These are phyloP conservation scores for Globisporangium acanthophoron DNA, from an alignment of 352 stramenopile genomes.

Conservation along the genomic window DNA sequence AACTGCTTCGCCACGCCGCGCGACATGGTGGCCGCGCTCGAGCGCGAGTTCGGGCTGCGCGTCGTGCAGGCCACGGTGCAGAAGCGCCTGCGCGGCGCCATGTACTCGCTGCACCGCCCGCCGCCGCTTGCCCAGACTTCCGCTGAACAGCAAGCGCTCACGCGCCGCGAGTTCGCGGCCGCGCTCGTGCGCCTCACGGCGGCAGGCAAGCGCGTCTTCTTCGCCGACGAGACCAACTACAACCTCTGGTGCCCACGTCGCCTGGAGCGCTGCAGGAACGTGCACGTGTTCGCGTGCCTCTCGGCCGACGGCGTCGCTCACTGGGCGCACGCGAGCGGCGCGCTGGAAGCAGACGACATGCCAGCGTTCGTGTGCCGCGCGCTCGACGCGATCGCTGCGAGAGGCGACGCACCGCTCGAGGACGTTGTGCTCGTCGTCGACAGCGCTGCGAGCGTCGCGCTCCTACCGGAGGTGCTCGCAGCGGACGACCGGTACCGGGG, in stretches of 20 bases:
- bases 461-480: neutral
- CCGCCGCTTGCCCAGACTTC: neutral
- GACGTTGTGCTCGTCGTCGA: constrained; percentile 13
- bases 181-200: neutral
- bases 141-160: constrained; percentile 6
- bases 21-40: constrained; percentile 13
- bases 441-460: constrained; percentile 4
- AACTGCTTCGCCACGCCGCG: constrained; percentile 17
- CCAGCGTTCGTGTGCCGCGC: constrained; percentile 9
- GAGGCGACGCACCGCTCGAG: neutral
- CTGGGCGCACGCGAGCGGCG: constrained; percentile 8
- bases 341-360: constrained; percentile 5
- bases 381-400: constrained; percentile 5
- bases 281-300: constrained; percentile 17
- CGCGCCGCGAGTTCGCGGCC: constrained; percentile 2
- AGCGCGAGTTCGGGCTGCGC: constrained; percentile 13
- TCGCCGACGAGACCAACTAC: constrained; percentile 16
- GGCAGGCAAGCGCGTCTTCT: constrained; percentile 12
- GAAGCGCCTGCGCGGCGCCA: constrained; percentile 12
- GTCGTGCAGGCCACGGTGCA: constrained; percentile 15
- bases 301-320: constrained; percentile 6
- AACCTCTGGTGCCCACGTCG: constrained; percentile 17
- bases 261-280: constrained; percentile 16
- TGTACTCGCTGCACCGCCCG: constrained; percentile 10
- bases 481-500: constrained; percentile 1